These are phyloP conservation scores for Podaxis carcinomalis DNA, from an alignment of 768 basidiomycete species.

Conservation along the genomic window DNA sequence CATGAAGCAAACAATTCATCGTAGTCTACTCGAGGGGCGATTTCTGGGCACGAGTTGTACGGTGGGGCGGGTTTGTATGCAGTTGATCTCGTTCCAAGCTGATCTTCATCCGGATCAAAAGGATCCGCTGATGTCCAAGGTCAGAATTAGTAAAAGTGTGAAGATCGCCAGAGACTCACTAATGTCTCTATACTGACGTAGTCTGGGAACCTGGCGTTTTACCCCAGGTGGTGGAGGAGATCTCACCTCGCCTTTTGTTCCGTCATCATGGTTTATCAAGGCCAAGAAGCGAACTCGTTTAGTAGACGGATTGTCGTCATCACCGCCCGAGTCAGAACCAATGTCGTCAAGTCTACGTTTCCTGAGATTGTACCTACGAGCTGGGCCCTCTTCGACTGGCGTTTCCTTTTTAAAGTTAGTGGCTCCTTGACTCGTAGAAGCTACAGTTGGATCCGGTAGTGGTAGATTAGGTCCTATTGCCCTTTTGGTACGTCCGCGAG, in stretches of 20 bases:
- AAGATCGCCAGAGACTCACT: background rate
- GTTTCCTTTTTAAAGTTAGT: background rate
- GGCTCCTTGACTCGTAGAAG: background rate
- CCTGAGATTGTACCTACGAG: background rate
- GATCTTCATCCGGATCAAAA: background rate
- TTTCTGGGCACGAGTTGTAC: background rate
- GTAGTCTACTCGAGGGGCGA: background rate
- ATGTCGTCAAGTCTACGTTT: background rate
- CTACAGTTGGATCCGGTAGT: background rate
- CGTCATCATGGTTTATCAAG: background rate
- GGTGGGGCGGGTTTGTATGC: background rate
- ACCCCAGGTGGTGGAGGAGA: background rate
- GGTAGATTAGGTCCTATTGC: background rate
- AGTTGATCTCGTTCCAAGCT: background rate
- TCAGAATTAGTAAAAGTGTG: background rate
- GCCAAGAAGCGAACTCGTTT: slow-evolving; percentile 2
- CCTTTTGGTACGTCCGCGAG: background rate
- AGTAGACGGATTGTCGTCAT: background rate
- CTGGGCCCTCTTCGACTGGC: background rate
- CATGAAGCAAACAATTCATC: background rate
- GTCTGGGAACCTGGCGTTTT: slow-evolving; percentile 4
- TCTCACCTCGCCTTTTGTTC: background rate
- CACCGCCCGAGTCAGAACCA: background rate
- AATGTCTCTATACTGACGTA: background rate
- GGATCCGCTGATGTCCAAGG: background rate